A percentile compares a stretch with the other conserved stretches of the same genome.
phyloP scores from a whole-genome alignment of 164 flowering plant genomes.

The Brasenia schreberi region DNA sequence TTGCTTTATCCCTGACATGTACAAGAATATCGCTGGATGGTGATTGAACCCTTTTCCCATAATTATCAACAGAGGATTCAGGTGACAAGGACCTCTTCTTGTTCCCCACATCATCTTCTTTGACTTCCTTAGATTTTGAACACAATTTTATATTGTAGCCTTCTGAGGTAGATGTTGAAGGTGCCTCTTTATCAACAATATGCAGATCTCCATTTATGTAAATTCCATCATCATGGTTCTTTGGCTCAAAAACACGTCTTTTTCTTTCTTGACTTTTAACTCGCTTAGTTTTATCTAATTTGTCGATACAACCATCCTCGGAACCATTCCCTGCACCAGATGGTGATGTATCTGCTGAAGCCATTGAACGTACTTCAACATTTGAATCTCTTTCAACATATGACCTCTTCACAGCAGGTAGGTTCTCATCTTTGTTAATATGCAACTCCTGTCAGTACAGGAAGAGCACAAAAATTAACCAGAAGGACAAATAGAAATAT shows the following conservation, averaged over 20 bases:
- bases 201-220: neutral
- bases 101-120: slow-evolving; percentile 6
- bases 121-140: slow-evolving; percentile 4
- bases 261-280: neutral
- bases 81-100: slow-evolving; percentile 18
- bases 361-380: too few relatives aligned
- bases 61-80: slow-evolving; percentile 14
- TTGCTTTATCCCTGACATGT: slow-evolving; percentile 24
- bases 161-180: slow-evolving; percentile 3
- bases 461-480: too few relatives aligned
- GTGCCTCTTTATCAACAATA: neutral
- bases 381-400: neutral
- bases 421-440: neutral
- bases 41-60: slow-evolving; percentile 11
- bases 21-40: slow-evolving; percentile 17
- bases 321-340: neutral
- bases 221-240: neutral
- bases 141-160: slow-evolving; percentile 3
- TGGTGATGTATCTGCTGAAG: too few relatives aligned
- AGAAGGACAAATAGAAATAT: too few relatives aligned
- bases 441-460: neutral
- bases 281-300: neutral
- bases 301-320: neutral
- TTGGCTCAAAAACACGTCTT: neutral
- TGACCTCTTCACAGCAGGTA: neutral